phyloP scores from a whole-genome alignment of 495 filamentous ascomycete genomes.

The Lindgomyces ingoldianus region DNA sequence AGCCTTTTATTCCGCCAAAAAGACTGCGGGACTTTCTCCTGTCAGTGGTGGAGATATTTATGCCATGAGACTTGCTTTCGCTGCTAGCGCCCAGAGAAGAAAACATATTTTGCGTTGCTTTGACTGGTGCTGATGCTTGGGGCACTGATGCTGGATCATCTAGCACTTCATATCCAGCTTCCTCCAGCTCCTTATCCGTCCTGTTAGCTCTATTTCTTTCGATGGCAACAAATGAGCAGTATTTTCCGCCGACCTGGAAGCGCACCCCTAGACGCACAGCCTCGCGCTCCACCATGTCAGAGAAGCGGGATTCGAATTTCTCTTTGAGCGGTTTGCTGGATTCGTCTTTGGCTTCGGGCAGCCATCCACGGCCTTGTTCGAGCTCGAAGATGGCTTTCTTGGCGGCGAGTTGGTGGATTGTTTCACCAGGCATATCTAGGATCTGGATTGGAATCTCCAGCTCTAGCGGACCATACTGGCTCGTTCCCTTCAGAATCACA shows the following conservation, averaged over 20 bases:
- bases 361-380: conserved; percentile 68
- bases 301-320: conserved; percentile 51
- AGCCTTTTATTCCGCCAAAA: no score
- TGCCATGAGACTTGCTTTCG: no score
- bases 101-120: neutral
- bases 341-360: conserved; percentile 53
- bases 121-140: neutral
- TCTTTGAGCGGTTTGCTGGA: conserved; percentile 52
- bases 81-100: neutral
- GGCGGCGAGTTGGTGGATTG: conserved; percentile 69
- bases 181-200: conserved; percentile 14
- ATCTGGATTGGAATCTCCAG: conserved; percentile 63
- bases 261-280: conserved; percentile 62
- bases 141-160: no score
- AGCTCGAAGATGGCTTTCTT: conserved; percentile 67
- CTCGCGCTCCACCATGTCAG: conserved; percentile 61
- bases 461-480: conserved; percentile 56
- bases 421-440: conserved; percentile 52
- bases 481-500: conserved; percentile 59
- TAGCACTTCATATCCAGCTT: conserved; percentile 29
- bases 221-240: conserved; percentile 71
- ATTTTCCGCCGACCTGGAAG: conserved; percentile 67
- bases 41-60: no score
- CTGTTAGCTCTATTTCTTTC: conserved; percentile 40
- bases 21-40: no score